phyloP scores from a whole-genome alignment of 176 grass and related monocot genomes.

The Panicum miliaceum region DNA sequence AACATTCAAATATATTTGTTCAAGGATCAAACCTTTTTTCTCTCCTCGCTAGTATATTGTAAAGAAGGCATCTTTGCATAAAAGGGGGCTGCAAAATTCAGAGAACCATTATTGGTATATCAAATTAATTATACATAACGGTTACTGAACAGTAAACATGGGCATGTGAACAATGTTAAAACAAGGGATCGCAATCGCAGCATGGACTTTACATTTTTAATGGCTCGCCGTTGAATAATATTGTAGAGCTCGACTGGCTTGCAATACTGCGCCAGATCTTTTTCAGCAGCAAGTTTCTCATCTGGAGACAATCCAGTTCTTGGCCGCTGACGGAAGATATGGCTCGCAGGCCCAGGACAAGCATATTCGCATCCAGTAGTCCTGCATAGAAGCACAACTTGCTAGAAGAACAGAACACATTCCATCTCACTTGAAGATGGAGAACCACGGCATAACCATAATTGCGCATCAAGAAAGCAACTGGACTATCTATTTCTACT shows the following conservation, averaged over 20 bases:
- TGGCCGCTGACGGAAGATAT: conserved; percentile 70
- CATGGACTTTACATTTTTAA: conserved; percentile 71
- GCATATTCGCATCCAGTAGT: conserved; percentile 49
- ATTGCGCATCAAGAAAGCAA: background rate
- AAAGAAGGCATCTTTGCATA: conserved; percentile 89
- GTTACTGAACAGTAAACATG: conserved; percentile 34
- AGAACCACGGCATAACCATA: conserved; percentile 19
- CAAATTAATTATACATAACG: conserved; percentile 38
- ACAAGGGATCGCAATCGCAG: background rate
- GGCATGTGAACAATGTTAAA: conserved; percentile 16
- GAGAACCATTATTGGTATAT: conserved; percentile 28
- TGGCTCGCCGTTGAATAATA: conserved; percentile 77
- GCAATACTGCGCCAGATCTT: conserved; percentile 83
- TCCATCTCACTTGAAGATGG: conserved; percentile 4
- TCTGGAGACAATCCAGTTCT: conserved; percentile 61
- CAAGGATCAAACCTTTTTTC: conserved; percentile 78
- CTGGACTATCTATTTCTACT: background rate
- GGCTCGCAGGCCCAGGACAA: conserved; percentile 47
- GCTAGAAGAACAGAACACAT: background rate
- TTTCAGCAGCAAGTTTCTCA: conserved; percentile 83
- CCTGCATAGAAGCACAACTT: conserved; percentile 43
- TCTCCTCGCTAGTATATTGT: conserved; percentile 78
- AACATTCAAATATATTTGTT: background rate
- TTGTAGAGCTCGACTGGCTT: conserved; percentile 96
- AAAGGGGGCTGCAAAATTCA: conserved; percentile 72